Percentiles rank a stretch among this genome's conserved stretches.
These are phyloP conservation scores for Micromonas pusilla DNA, from an alignment of 139 green algal genomes.

Conservation along the genomic window DNA sequence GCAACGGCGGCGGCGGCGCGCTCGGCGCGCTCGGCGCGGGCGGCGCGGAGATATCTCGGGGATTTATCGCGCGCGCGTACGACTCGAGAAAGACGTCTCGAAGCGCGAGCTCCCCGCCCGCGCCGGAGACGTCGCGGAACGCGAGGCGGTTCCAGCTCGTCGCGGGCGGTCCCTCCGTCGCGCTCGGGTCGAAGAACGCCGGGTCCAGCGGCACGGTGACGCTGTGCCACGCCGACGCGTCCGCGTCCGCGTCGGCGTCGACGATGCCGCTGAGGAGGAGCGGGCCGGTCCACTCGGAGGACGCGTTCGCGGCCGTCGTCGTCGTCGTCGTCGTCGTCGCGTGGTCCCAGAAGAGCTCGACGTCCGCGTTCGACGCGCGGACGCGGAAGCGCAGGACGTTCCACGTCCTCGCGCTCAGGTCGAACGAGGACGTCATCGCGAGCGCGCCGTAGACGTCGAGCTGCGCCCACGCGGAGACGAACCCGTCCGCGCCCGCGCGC, in stretches of 20 bases:
- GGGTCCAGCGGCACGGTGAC: neutral
- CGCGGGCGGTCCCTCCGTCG: no score
- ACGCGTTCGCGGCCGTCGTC: no score
- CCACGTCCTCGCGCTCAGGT: neutral
- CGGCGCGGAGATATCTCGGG: neutral
- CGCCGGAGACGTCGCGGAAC: neutral
- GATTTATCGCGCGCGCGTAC: neutral
- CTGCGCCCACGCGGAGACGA: neutral
- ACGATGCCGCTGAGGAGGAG: no score
- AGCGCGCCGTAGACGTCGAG: neutral
- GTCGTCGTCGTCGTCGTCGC: no score
- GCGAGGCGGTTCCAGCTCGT: neutral
- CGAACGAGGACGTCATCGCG: neutral
- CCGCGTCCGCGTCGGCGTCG: no score
- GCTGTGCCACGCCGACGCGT: neutral
- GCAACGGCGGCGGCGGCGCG: no score
- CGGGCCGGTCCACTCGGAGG: no score
- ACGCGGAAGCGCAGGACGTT: neutral
- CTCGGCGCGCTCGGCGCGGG: no score
- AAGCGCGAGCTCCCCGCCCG: neutral
- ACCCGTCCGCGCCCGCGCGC: no score
- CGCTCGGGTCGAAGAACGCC: neutral
- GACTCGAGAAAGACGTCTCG: neutral
- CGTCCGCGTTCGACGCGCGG: neutral
- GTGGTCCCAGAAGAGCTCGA: neutral